Evolutionary conservation across 352 stramenopile species (phyloP).

Genomic region (Phytophthora uliginosa): DNA sequence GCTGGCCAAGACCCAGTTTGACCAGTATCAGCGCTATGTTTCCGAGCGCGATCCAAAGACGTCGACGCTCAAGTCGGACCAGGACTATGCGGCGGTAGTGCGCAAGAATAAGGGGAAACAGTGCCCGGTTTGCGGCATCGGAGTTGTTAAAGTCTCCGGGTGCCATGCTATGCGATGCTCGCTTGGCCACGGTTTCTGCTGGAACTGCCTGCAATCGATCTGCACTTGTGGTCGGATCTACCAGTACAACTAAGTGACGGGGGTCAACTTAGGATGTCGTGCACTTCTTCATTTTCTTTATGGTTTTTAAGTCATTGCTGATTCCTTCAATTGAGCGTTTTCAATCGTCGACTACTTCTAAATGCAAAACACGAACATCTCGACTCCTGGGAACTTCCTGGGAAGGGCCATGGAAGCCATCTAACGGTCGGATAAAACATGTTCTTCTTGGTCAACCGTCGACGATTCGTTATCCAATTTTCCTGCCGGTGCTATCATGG

Average conservation of each 20-base stretch:
- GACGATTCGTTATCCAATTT: conserved; percentile 14
- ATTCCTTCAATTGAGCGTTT: neutral
- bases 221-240: conserved; percentile 36
- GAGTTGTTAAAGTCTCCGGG: conserved; percentile 58
- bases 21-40: conserved; percentile 49
- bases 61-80: conserved; percentile 57
- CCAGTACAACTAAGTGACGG: neutral
- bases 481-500: conserved; percentile 14
- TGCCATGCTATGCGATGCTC: conserved; percentile 56
- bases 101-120: conserved; percentile 50
- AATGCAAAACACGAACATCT: neutral
- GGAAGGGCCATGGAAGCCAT: neutral
- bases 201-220: conserved; percentile 28
- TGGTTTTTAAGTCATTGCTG: neutral
- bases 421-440: neutral
- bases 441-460: neutral
- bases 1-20: conserved; percentile 18
- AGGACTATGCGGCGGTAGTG: conserved; percentile 56
- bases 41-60: conserved; percentile 43
- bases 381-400: neutral
- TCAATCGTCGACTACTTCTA: too few relatives aligned
- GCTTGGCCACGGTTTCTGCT: conserved; percentile 55
- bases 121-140: conserved; percentile 68
- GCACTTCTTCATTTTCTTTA: neutral
- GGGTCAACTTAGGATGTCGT: neutral